Evolutionary conservation across 2,329 filamentous ascomycete genomes (phyloP).

Genomic region (Zopfia rhizophila): DNA sequence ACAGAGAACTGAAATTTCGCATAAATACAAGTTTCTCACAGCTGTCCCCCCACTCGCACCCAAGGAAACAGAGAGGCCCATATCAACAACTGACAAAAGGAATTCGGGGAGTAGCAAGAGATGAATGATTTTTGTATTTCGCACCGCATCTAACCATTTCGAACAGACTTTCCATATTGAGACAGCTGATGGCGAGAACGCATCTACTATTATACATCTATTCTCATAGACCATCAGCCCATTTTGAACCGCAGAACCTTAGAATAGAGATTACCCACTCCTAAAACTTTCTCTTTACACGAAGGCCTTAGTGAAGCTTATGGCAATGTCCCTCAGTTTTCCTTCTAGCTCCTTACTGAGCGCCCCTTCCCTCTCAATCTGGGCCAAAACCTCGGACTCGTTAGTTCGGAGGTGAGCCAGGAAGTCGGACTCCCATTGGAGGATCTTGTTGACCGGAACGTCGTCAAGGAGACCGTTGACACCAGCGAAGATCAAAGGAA

Average conservation of each 20-base stretch:
- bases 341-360: constrained; percentile 93
- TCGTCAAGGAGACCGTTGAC: constrained; percentile 94
- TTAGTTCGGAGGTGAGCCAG: constrained; percentile 90
- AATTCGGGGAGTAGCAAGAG: constrained; percentile 29
- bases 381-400: constrained; percentile 82
- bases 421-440: constrained; percentile 95
- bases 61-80: constrained; percentile 25
- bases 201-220: constrained; percentile 55
- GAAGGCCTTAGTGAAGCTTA: constrained; percentile 95
- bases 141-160: constrained; percentile 26
- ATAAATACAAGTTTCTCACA: constrained; percentile 37
- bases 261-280: constrained; percentile 51
- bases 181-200: constrained; percentile 52
- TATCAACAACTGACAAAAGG: constrained; percentile 35
- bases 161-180: constrained; percentile 50
- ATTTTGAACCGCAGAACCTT: constrained; percentile 48
- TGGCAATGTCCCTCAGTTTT: constrained; percentile 80
- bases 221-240: constrained; percentile 51
- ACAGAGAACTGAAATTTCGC: constrained; percentile 34
- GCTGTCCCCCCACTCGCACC: constrained; percentile 21
- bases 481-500: constrained; percentile 99
- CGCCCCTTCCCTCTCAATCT: constrained; percentile 94
- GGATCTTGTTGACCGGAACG: constrained; percentile 90
- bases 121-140: constrained; percentile 26
- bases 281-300: constrained; percentile 50